Percentiles rank a stretch among this genome's conserved stretches.
Conservation (phyloP, 768 basidiomycete genomes). For the Phanerochaete carnosa region DNA sequence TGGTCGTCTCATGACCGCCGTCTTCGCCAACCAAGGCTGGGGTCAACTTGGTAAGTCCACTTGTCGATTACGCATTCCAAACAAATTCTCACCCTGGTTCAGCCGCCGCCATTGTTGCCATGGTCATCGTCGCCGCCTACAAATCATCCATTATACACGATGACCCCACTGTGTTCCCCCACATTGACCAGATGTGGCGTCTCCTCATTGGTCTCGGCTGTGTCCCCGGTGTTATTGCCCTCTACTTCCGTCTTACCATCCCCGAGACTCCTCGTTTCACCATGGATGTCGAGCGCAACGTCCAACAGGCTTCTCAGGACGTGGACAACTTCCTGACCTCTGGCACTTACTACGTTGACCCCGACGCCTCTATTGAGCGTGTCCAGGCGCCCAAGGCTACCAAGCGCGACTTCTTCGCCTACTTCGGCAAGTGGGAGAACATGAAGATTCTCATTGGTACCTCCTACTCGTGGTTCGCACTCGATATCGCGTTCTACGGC, state of each 20-base stretch:
- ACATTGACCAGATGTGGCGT: slow-evolving; percentile 59
- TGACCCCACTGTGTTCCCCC: slow-evolving; percentile 33
- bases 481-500: slow-evolving; percentile 59
- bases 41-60: slow-evolving; percentile 31
- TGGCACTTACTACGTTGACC: slow-evolving; percentile 45
- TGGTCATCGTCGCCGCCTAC: slow-evolving; percentile 66
- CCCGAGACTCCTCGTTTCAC: slow-evolving; percentile 48
- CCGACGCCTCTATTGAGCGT: slow-evolving; percentile 54
- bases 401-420: slow-evolving; percentile 48
- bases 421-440: slow-evolving; percentile 78
- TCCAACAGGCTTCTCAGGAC: slow-evolving; percentile 39
- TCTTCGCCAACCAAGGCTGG: slow-evolving; percentile 45
- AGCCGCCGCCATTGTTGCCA: slow-evolving; percentile 65
- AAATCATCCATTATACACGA: slow-evolving; percentile 54
- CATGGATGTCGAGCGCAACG: slow-evolving; percentile 48
- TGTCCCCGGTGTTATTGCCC: slow-evolving; percentile 40
- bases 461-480: slow-evolving; percentile 87
- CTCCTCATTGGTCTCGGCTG: slow-evolving; percentile 46
- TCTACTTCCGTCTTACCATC: slow-evolving; percentile 47
- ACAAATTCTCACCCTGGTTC: slow-evolving; percentile 19
- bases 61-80: neutral
- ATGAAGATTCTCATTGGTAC: slow-evolving; percentile 80
- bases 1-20: slow-evolving; percentile 47
- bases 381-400: slow-evolving; percentile 40
- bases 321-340: slow-evolving; percentile 38